Evolutionary conservation across 257 asterid species (phyloP).

Genomic region (Anisodus tanguticus): DNA sequence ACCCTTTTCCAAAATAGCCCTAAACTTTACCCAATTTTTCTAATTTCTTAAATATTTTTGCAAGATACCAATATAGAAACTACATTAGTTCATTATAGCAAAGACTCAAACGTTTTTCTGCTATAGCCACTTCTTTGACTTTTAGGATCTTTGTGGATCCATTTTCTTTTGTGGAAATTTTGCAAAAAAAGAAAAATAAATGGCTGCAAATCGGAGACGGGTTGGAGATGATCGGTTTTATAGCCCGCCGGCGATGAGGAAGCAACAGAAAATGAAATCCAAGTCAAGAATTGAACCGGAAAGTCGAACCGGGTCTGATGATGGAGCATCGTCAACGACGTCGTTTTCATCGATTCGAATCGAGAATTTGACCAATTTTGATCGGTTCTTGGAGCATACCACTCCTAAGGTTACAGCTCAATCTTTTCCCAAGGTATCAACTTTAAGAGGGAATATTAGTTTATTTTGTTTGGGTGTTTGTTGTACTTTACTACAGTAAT

Average conservation of each 20-base stretch:
- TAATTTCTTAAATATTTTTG: not conserved
- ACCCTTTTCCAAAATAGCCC: constrained; percentile 25
- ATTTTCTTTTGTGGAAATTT: constrained; percentile 25
- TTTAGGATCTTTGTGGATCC: constrained; percentile 26
- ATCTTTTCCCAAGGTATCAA: constrained; percentile 64
- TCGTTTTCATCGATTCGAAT: constrained; percentile 23
- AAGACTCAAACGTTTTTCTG: constrained; percentile 24
- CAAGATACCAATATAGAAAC: not conserved
- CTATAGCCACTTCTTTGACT: constrained; percentile 10
- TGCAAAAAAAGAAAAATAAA: not conserved
- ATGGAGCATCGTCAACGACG: constrained; percentile 31
- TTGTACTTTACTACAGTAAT: not conserved
- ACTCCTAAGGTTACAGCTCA: constrained; percentile 81
- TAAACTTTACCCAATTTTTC: constrained; percentile 9
- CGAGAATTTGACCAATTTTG: constrained; percentile 56
- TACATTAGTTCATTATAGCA: not conserved
- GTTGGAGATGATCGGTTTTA: constrained; percentile 70
- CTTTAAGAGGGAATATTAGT: not conserved
- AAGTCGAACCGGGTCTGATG: constrained; percentile 39
- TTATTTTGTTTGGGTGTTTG: not conserved
- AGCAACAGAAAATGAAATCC: constrained; percentile 43
- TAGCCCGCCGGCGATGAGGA: constrained; percentile 88
- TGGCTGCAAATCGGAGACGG: constrained; percentile 43
- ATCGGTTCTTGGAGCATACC: constrained; percentile 82
- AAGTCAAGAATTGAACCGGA: constrained; percentile 35